These are phyloP conservation scores for Stylosanthes scabra DNA, from an alignment of 331 rosid genomes.

Conservation along the genomic window DNA sequence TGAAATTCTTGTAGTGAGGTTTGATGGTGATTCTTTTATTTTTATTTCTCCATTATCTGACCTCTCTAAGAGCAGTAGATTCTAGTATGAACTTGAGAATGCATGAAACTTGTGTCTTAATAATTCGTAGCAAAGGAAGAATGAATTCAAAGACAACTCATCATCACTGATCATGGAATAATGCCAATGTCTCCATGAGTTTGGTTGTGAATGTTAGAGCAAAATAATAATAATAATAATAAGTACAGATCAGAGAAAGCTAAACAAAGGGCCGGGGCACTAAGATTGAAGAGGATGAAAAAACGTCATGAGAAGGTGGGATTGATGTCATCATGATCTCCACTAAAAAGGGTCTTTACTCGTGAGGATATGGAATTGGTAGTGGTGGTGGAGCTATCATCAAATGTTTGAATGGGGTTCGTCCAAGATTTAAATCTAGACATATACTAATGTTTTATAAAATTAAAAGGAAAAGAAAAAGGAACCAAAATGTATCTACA, in stretches of 20 bases:
- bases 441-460: neutral
- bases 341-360: conserved; percentile 42
- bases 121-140: conserved; percentile 29
- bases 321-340: conserved; percentile 71
- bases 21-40: neutral
- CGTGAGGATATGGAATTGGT: conserved; percentile 49
- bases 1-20: too few relatives aligned
- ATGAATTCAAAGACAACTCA: conserved; percentile 51
- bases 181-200: conserved; percentile 35
- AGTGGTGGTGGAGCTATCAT: conserved; percentile 74
- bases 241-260: conserved; percentile 36
- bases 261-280: conserved; percentile 11
- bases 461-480: neutral
- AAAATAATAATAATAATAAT: neutral
- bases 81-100: neutral
- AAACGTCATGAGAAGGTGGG: conserved; percentile 86
- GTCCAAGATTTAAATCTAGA: conserved; percentile 5
- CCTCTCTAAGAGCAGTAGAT: neutral
- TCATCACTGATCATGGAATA: neutral
- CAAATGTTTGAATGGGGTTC: conserved; percentile 70
- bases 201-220: conserved; percentile 45
- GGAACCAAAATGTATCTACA: neutral
- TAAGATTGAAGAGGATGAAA: conserved; percentile 22
- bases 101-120: conserved; percentile 25
- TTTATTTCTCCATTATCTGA: neutral